Evolutionary conservation across 495 filamentous ascomycete genomes (phyloP), one percentile per base, ranked within the genome.

Genomic region (Acidiella bohemica): DNA sequence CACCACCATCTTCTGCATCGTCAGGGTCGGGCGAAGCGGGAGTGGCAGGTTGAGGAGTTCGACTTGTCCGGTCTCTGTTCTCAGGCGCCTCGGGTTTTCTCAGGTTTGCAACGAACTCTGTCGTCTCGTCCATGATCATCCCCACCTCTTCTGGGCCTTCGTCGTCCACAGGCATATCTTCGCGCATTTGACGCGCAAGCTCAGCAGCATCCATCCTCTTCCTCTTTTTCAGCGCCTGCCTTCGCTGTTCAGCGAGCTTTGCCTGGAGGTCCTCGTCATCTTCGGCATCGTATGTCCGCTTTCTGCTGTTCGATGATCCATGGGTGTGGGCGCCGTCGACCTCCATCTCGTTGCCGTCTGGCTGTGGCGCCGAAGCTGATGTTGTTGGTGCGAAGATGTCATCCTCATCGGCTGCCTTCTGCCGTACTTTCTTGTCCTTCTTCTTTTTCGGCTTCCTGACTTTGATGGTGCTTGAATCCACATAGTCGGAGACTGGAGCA

Each of bases 251-350:
- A 2, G 90, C 81, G 23, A 97, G 67, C 1, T 80, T 78, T 11
- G 83, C 75, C 60, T 95, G 88, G 0, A 97, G 68, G 49, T 94
- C 86, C 19, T 95, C 90, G 51, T 96, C 90, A 53, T 95, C 90
- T 2, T 80, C 75, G 50, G 95, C 81, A 33, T 85, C 67, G 29
- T 72, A 71, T 23, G 68, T 64, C 24, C 72, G 66, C 56, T 85
- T 90, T 51, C 72, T 60, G 11, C 61, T 60, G 7, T 52, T 50
- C 13, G 57, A 53, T 5, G 39, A 33, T 19, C 56, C 57, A 21
- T 61, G 59, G 14, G 59, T 64, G 2, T 70, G 64, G 1, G 17
- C 36, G 16, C 42, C 46, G 55, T 92, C 88, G 30, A 93, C 56
- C 1, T 93, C 81, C 85, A 94, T 95, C 6, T 67, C 61, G 25